These are phyloP conservation scores for Babesia bigemina DNA, from an alignment of 169 alveolate species.

Conservation along the genomic window DNA sequence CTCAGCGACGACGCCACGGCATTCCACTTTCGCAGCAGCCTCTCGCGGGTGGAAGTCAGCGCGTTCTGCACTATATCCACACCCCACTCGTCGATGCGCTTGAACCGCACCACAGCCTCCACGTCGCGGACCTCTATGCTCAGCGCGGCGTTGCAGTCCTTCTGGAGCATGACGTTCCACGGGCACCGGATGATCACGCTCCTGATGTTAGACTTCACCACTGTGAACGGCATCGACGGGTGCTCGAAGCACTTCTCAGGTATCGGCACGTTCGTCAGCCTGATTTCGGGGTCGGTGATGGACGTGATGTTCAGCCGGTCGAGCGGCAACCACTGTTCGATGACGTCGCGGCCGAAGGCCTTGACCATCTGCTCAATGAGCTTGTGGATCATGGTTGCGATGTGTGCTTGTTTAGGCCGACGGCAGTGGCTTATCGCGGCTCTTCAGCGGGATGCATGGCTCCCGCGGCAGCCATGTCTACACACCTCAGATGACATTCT, in stretches of 20 bases:
- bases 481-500: neutral
- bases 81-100: conserved; percentile 40
- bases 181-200: conserved; percentile 75
- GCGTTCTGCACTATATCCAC: neutral
- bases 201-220: conserved; percentile 79
- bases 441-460: neutral
- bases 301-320: conserved; percentile 75
- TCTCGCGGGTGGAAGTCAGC: neutral
- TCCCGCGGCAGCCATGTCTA: conserved; percentile 2
- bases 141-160: conserved; percentile 47
- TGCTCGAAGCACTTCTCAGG: conserved; percentile 81
- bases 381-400: conserved; percentile 63
- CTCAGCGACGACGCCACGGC: conserved; percentile 25
- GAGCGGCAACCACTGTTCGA: conserved; percentile 80
- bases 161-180: conserved; percentile 71
- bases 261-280: conserved; percentile 77
- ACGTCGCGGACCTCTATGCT: conserved; percentile 72
- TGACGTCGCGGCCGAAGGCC: conserved; percentile 75
- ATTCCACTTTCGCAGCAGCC: conserved; percentile 35
- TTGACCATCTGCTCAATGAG: conserved; percentile 73
- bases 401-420: neutral
- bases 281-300: conserved; percentile 78
- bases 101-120: conserved; percentile 63
- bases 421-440: neutral
- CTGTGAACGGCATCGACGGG: conserved; percentile 79